Conservation (phyloP, 345 rosid species). For the Linum trigynum region DNA sequence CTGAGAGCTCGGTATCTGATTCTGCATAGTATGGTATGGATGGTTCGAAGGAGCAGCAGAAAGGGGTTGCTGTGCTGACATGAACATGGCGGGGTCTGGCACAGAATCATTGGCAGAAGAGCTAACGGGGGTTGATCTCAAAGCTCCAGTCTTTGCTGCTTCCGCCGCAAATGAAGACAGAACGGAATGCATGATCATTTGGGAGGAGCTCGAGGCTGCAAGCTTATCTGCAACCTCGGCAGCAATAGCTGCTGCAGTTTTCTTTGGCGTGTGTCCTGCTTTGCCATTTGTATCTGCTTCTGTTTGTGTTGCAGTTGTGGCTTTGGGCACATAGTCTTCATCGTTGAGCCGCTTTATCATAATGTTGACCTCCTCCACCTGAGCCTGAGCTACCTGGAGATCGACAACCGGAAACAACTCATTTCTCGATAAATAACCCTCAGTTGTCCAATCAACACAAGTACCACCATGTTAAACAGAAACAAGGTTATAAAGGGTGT, state of each 20-base stretch:
- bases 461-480: background rate
- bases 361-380: slow-evolving; percentile 53
- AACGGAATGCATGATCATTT: slow-evolving; percentile 84
- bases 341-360: slow-evolving; percentile 58
- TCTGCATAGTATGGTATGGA: slow-evolving; percentile 33
- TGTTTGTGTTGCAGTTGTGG: slow-evolving; percentile 20
- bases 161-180: slow-evolving; percentile 89
- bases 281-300: slow-evolving; percentile 25
- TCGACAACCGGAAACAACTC: background rate
- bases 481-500: background rate
- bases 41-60: slow-evolving; percentile 26
- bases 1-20: slow-evolving; percentile 43
- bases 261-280: slow-evolving; percentile 48
- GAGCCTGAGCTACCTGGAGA: slow-evolving; percentile 70
- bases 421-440: background rate
- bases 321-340: slow-evolving; percentile 39
- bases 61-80: slow-evolving; percentile 28
- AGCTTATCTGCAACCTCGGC: slow-evolving; percentile 95
- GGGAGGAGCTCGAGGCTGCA: slow-evolving; percentile 81
- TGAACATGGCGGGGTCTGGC: slow-evolving; percentile 35
- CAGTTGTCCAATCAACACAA: background rate
- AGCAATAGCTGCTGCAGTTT: slow-evolving; percentile 80
- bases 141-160: slow-evolving; percentile 66
- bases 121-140: slow-evolving; percentile 26
- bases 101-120: slow-evolving; percentile 22